Conservation (phyloP, 495 filamentous ascomycete species). For the Hypoxylon cercidicola region DNA sequence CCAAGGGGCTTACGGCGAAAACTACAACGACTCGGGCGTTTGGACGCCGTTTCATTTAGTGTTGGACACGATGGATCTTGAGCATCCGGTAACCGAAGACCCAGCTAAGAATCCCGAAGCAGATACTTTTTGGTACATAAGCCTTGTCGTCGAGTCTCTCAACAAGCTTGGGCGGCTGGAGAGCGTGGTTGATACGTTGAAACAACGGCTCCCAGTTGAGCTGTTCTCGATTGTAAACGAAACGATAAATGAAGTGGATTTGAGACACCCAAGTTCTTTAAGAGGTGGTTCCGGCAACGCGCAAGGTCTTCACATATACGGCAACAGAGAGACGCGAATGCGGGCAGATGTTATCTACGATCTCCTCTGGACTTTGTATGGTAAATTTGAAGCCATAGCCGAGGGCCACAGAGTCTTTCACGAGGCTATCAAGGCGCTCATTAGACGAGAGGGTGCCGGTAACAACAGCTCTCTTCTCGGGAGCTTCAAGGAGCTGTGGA, state of each 20-base stretch:
- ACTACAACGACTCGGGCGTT: constrained; percentile 56
- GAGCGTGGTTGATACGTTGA: constrained; percentile 85
- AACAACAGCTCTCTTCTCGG: constrained; percentile 70
- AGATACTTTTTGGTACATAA: constrained; percentile 93
- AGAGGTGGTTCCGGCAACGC: constrained; percentile 62
- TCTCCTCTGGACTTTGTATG: constrained; percentile 89
- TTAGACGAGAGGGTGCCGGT: constrained; percentile 76
- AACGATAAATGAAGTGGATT: constrained; percentile 91
- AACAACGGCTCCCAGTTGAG: constrained; percentile 93
- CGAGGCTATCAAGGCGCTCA: constrained; percentile 84
- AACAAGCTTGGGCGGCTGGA: constrained; percentile 89
- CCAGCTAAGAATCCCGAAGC: constrained; percentile 90
- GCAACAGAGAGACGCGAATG: constrained; percentile 73
- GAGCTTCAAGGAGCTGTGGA: constrained; percentile 94
- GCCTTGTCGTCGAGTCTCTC: constrained; percentile 85
- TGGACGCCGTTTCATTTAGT: constrained; percentile 76
- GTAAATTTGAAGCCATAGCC: constrained; percentile 95
- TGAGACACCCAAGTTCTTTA: constrained; percentile 81
- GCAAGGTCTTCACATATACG: constrained; percentile 72
- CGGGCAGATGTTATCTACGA: constrained; percentile 86
- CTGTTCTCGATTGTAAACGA: constrained; percentile 94
- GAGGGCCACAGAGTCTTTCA: constrained; percentile 95
- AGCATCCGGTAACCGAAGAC: constrained; percentile 80
- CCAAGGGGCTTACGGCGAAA: constrained; percentile 56
- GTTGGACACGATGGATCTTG: constrained; percentile 78